Percentiles rank a stretch among this genome's conserved stretches.
Conservation (phyloP, 176 grass and related monocot species). For the Metroxylon sagu region DNA sequence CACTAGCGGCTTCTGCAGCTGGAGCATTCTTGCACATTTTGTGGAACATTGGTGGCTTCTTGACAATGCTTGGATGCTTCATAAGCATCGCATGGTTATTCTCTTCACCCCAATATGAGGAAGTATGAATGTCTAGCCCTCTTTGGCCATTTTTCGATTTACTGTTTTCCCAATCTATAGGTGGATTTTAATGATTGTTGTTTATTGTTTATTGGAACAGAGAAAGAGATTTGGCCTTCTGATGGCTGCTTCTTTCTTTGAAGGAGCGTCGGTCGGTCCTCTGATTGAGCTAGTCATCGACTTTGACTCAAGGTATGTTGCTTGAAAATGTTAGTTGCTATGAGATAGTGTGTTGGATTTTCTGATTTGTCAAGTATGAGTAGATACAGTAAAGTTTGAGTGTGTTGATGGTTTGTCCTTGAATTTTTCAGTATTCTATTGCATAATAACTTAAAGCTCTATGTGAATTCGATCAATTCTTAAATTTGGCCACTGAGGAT, state of each 20-base stretch:
- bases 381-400: neutral
- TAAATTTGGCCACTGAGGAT: too few relatives aligned
- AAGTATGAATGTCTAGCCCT: constrained; percentile 29
- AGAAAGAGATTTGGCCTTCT: constrained; percentile 74
- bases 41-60: constrained; percentile 73
- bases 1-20: constrained; percentile 55
- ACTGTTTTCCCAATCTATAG: neutral
- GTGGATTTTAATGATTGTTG: neutral
- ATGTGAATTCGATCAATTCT: too few relatives aligned
- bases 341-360: neutral
- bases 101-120: constrained; percentile 44
- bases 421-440: too few relatives aligned
- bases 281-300: constrained; percentile 60
- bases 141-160: constrained; percentile 1
- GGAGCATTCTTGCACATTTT: constrained; percentile 89
- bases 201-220: constrained; percentile 29
- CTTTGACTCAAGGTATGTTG: constrained; percentile 70
- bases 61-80: constrained; percentile 68
- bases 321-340: too few relatives aligned
- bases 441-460: too few relatives aligned
- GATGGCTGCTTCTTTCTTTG: constrained; percentile 46
- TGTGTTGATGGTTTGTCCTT: too few relatives aligned
- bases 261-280: constrained; percentile 82
- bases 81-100: constrained; percentile 58
- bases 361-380: neutral